Percentiles rank a stretch among this genome's conserved stretches.
Evolutionary conservation across 495 filamentous ascomycete genomes (phyloP).

Genomic region (Penicillium mononematosum): DNA sequence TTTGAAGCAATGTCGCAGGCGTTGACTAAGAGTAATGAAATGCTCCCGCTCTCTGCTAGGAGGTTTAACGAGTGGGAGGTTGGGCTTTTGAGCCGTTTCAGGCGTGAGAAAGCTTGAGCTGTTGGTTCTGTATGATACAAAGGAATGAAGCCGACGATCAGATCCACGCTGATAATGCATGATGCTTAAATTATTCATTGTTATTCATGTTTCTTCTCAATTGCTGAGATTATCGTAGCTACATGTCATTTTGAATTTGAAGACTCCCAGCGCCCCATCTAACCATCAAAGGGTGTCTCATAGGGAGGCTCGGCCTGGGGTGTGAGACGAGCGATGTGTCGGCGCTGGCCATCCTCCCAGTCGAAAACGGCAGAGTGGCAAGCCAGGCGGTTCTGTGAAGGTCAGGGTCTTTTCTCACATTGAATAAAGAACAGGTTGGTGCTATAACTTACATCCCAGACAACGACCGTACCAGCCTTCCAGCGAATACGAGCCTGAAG

Average conservation of each 20-base stretch:
- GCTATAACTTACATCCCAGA: constrained; percentile 56
- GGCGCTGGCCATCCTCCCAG: constrained; percentile 75
- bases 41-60: constrained; percentile 57
- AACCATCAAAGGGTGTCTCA: constrained; percentile 58
- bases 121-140: neutral
- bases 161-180: neutral
- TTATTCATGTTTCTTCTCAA: neutral
- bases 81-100: constrained; percentile 55
- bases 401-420: constrained; percentile 6
- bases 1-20: constrained; percentile 42
- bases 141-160: neutral
- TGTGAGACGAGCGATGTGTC: constrained; percentile 80
- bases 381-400: constrained; percentile 64
- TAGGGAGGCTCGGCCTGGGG: constrained; percentile 76
- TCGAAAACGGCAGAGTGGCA: constrained; percentile 76
- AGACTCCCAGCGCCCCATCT: constrained; percentile 12
- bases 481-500: constrained; percentile 59
- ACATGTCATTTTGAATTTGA: neutral
- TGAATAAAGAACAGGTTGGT: neutral
- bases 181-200: neutral
- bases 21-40: constrained; percentile 49
- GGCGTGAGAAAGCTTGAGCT: constrained; percentile 13
- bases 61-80: constrained; percentile 65
- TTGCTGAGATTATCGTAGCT: neutral
- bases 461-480: constrained; percentile 56